Evolutionary conservation across 352 stramenopile species (phyloP).

Genomic region (Thalassiosira allenii): DNA sequence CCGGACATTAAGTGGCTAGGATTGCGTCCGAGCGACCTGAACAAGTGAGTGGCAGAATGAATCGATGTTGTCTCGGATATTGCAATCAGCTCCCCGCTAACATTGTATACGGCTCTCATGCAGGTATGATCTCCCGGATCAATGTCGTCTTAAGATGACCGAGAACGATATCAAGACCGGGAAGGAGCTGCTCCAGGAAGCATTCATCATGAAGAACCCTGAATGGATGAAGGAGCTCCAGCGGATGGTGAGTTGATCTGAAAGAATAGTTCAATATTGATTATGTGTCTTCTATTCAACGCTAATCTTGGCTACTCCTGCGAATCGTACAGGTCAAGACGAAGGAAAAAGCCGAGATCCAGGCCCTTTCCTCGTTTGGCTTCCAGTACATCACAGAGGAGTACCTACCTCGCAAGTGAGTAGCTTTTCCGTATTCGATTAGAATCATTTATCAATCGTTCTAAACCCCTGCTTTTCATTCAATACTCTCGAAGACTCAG

Average conservation of each 20-base stretch:
- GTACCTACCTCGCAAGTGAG: constrained; percentile 87
- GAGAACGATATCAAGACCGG: constrained; percentile 91
- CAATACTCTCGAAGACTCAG: constrained; percentile 43
- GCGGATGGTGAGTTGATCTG: constrained; percentile 90
- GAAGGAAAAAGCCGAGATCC: constrained; percentile 92
- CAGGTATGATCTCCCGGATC: constrained; percentile 81
- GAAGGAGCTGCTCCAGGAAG: constrained; percentile 89
- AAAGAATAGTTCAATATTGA: too few species aligned
- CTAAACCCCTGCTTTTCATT: background rate
- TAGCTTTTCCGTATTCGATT: background rate
- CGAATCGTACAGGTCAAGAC: constrained; percentile 82
- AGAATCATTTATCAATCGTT: background rate
- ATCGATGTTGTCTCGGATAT: too few species aligned
- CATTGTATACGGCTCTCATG: too few species aligned
- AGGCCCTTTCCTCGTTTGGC: constrained; percentile 89
- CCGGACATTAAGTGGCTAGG: constrained; percentile 92
- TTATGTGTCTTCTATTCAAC: too few species aligned
- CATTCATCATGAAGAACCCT: constrained; percentile 90
- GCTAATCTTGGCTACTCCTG: too few species aligned
- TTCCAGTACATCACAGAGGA: constrained; percentile 91
- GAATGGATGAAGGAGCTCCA: constrained; percentile 89
- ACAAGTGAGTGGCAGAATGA: too few species aligned
- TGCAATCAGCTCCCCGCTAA: too few species aligned
- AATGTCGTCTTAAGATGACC: constrained; percentile 90
- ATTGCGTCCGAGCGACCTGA: constrained; percentile 88